A percentile compares a stretch with the other conserved stretches of the same genome.
Evolutionary conservation across 768 basidiomycete genomes (phyloP).

Genomic region (Boletus patriciae): DNA sequence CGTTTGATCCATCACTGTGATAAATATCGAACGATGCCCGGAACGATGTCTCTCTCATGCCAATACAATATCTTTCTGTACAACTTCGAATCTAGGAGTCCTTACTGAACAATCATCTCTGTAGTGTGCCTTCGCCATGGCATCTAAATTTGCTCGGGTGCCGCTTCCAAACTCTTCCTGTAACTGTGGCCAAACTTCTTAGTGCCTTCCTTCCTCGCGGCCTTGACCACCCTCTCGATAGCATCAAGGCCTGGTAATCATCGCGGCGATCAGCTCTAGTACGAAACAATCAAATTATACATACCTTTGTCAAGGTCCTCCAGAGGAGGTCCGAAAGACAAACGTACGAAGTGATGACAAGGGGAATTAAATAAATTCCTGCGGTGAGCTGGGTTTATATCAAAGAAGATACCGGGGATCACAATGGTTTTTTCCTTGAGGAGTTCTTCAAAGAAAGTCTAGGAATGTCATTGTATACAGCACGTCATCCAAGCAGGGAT

Average conservation of each 20-base stretch:
- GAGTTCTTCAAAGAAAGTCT: constrained; percentile 94
- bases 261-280: background rate
- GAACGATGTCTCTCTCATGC: background rate
- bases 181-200: constrained; percentile 69
- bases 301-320: constrained; percentile 75
- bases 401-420: constrained; percentile 90
- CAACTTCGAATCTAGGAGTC: background rate
- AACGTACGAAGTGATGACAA: constrained; percentile 85
- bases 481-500: background rate
- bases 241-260: constrained; percentile 69
- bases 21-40: constrained; percentile 1
- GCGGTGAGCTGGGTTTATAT: constrained; percentile 74
- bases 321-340: constrained; percentile 84
- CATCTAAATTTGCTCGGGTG: constrained; percentile 26
- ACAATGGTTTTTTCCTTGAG: constrained; percentile 89
- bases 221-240: constrained; percentile 74
- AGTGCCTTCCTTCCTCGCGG: constrained; percentile 62
- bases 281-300: constrained; percentile 8
- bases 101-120: background rate
- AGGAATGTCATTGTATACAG: constrained; percentile 1
- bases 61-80: background rate
- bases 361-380: constrained; percentile 89
- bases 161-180: constrained; percentile 53
- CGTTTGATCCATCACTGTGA: constrained; percentile 58
- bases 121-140: too few relatives aligned